Conservation (phyloP, 1,284 basidiomycete genomes). For the Testicularia cyperi region DNA sequence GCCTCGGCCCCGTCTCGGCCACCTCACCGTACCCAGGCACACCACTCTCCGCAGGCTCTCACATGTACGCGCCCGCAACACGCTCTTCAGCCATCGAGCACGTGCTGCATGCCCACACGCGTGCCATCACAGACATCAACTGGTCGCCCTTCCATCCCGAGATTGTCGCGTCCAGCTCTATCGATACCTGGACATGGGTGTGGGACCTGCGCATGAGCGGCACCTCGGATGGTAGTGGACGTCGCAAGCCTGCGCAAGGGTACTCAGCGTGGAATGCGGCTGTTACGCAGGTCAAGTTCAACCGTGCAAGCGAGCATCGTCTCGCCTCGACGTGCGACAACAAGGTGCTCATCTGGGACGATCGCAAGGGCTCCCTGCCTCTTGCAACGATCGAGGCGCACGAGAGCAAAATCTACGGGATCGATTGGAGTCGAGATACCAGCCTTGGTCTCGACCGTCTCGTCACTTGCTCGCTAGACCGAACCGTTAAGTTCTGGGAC, state of each 20-base stretch:
- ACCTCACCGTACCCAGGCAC: slow-evolving; percentile 16
- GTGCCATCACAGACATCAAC: slow-evolving; percentile 60
- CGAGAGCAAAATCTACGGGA: slow-evolving; percentile 57
- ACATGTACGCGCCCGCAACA: slow-evolving; percentile 1
- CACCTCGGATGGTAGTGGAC: slow-evolving; percentile 8
- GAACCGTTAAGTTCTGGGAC: slow-evolving; percentile 58
- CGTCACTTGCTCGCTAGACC: slow-evolving; percentile 57
- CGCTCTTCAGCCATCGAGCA: slow-evolving; percentile 49
- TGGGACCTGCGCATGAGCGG: slow-evolving; percentile 55
- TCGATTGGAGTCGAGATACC: slow-evolving; percentile 55
- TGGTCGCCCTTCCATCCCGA: slow-evolving; percentile 58
- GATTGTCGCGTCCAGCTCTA: slow-evolving; percentile 54
- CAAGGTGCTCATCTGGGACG: slow-evolving; percentile 59
- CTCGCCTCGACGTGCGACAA: slow-evolving; percentile 51
- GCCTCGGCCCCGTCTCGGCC: slow-evolving; percentile 12
- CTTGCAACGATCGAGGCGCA: slow-evolving; percentile 53
- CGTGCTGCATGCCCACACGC: slow-evolving; percentile 51
- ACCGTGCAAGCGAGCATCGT: slow-evolving; percentile 36
- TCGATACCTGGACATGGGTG: slow-evolving; percentile 58
- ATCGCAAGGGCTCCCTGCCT: slow-evolving; percentile 49
- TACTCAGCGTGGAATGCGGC: slow-evolving; percentile 58
- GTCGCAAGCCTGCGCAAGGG: slow-evolving; percentile 48
- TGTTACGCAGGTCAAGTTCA: slow-evolving; percentile 58
- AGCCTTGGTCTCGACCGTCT: slow-evolving; percentile 49
- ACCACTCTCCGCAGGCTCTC: slow-evolving; percentile 8